Evolutionary conservation across 2,329 filamentous ascomycete genomes (phyloP).

Genomic region (Fusarium bactridioides): DNA sequence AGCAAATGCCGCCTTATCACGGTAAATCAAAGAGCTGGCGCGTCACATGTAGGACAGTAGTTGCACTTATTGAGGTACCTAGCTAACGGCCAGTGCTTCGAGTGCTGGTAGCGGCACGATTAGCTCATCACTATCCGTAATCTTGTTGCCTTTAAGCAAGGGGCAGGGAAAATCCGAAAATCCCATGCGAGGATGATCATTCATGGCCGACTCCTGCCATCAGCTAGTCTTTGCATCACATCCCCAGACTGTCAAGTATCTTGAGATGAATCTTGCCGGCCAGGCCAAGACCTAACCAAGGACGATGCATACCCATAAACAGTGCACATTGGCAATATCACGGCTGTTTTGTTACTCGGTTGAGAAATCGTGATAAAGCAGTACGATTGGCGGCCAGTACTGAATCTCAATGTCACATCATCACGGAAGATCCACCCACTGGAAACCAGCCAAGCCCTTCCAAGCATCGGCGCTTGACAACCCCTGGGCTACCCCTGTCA

Average conservation of each 20-base stretch:
- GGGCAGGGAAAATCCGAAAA: slow-evolving; percentile 14
- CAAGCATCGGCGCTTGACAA: slow-evolving; percentile 29
- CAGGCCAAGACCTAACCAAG: neutral
- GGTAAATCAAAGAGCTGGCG: slow-evolving; percentile 15
- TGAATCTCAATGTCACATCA: slow-evolving; percentile 25
- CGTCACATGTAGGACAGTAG: slow-evolving; percentile 11
- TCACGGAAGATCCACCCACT: slow-evolving; percentile 26
- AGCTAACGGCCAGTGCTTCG: slow-evolving; percentile 4
- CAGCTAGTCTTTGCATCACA: slow-evolving; percentile 8
- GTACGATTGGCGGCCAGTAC: slow-evolving; percentile 23
- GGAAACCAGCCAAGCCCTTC: slow-evolving; percentile 33
- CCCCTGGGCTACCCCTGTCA: slow-evolving; percentile 28
- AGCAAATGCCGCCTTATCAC: slow-evolving; percentile 9
- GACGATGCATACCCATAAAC: slow-evolving; percentile 4
- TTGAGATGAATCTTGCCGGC: slow-evolving; percentile 1
- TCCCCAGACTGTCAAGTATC: slow-evolving; percentile 8
- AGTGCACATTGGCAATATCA: slow-evolving; percentile 10
- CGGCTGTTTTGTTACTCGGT: slow-evolving; percentile 12
- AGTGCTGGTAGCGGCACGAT: slow-evolving; percentile 21
- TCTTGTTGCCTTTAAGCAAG: neutral
- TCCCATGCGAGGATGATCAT: neutral
- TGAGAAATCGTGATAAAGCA: slow-evolving; percentile 2
- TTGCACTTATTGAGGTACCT: neutral
- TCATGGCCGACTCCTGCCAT: slow-evolving; percentile 1
- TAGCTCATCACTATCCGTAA: slow-evolving; percentile 1